Evolutionary conservation across 108 stramenopile species (phyloP), one percentile per base, ranked within the genome.

Genomic region (Pelagomonas calceolata): DNA sequence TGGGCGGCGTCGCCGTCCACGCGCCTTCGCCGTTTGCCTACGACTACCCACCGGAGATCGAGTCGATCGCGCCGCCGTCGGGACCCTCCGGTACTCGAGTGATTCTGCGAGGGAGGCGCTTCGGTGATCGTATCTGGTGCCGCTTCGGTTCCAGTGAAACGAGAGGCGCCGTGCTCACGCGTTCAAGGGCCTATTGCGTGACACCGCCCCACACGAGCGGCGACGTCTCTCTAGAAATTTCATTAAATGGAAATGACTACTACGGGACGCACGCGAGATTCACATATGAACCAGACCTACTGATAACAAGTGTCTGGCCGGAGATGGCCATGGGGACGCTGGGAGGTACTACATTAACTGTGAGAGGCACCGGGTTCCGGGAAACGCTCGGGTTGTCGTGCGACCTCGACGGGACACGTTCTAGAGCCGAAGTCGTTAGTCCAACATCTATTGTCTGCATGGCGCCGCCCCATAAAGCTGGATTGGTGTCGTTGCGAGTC

Each of bases 401-500:
- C 71, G 29, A 0, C 3, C 72, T 76, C 5, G 76, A 71, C 34
- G 9, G n/a, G 4, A 4, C n/a, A 17, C 31, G 26, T 0, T 63
- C 72, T 0, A 32, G 16, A 0, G 70, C 37, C 3, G 0, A 7
- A 18, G 65, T 39, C 64, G 32, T 76, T 21, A 7, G 39, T 43
- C 10, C 16, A 1, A 7, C 18, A 0, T 4, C 15, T 0, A 35
- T 73, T 10, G 34, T 64, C 16, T 76, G 76, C 60, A 0, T 21
- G 0, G 66, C 71, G 30, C 76, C 76, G 7, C 51, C 71, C 36
- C 66, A 32, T 12, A 67, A 34, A 14, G 35, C 75, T n/a, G 82
- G 81, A 16, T 14, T 46, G 16, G 79, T 78, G 31, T 21, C 21
- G 21, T 32, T 84, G 14, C 65, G 36, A 0, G 79, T 83, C 63